A percentile compares a stretch with the other conserved stretches of the same genome.
These are phyloP conservation scores for Acanthamoeba lugdunensis DNA, from an alignment of 208 protist species.

Conservation along the genomic window DNA sequence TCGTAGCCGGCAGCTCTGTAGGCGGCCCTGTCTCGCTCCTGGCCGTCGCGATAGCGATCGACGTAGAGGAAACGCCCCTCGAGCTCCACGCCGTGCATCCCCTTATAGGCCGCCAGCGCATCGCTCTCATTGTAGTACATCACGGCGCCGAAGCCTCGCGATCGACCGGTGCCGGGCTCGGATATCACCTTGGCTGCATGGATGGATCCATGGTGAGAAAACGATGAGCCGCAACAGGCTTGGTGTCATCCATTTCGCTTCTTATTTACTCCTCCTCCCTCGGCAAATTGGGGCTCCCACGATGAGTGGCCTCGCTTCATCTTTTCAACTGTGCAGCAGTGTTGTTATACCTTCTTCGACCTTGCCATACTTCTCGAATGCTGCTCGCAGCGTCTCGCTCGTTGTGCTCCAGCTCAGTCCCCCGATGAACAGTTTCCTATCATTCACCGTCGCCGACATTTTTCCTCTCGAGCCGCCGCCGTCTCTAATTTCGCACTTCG, in stretches of 20 bases:
- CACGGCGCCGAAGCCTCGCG: conserved; percentile 6
- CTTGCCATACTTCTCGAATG: conserved; percentile 37
- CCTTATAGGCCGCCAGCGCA: conserved; percentile 25
- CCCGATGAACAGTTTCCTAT: background rate
- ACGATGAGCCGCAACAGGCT: background rate
- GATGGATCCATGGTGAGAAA: background rate
- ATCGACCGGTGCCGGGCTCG: background rate
- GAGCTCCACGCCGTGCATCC: conserved; percentile 15
- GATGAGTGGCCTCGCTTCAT: too few relatives aligned
- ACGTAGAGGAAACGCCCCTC: conserved; percentile 14
- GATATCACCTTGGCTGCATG: background rate
- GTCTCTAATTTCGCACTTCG: too few relatives aligned
- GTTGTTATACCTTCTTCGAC: conserved; percentile 32
- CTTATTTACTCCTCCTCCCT: too few relatives aligned
- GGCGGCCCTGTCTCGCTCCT: background rate
- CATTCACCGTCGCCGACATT: background rate
- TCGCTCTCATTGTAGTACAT: background rate
- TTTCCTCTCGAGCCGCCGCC: too few relatives aligned
- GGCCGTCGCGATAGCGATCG: background rate
- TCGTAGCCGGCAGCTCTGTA: background rate
- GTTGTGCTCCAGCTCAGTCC: conserved; percentile 19
- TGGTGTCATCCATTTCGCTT: background rate
- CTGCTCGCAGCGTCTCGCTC: background rate
- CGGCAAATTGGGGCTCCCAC: too few relatives aligned
- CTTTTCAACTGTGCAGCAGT: too few relatives aligned